Percentiles rank a stretch among this genome's conserved stretches.
Conservation (phyloP, 108 stramenopile species). For the Pelagomonas calceolata region DNA sequence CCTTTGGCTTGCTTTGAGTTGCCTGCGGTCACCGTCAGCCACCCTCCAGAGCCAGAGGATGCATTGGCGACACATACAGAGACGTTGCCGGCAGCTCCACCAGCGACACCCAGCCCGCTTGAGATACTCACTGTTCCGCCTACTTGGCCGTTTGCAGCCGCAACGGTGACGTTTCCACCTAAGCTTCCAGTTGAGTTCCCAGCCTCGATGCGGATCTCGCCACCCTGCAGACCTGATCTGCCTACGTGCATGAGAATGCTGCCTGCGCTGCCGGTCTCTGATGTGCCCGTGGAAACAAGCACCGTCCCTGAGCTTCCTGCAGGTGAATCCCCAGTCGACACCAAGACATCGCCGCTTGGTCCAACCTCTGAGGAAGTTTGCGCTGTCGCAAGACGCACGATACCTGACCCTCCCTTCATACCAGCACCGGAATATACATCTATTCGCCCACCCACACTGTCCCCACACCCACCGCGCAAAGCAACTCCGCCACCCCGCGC, state of each 20-base stretch:
- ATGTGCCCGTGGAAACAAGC: neutral
- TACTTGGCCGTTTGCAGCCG: neutral
- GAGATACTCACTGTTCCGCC: neutral
- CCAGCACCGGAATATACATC: neutral
- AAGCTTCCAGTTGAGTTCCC: neutral
- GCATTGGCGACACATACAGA: constrained; percentile 9
- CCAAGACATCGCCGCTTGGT: neutral
- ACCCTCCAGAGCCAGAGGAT: constrained; percentile 13
- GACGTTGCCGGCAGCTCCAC: constrained; percentile 11
- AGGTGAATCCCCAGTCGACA: neutral
- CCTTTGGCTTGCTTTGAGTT: neutral
- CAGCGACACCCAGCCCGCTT: neutral
- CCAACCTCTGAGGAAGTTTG: too few relatives aligned
- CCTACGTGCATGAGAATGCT: neutral
- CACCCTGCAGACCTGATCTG: neutral
- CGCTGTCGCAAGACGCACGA: too few relatives aligned
- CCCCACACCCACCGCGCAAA: constrained; percentile 11
- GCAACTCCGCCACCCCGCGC: constrained; percentile 3
- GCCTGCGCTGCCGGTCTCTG: neutral
- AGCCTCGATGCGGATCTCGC: neutral
- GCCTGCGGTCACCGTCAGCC: constrained; percentile 11
- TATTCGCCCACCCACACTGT: neutral
- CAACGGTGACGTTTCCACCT: neutral
- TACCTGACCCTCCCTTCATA: too few relatives aligned
- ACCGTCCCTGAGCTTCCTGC: neutral